Percentiles rank a stretch among this genome's conserved stretches.
phyloP scores from a whole-genome alignment of 2,329 filamentous ascomycete genomes.

The Biscogniauxia sp. region DNA sequence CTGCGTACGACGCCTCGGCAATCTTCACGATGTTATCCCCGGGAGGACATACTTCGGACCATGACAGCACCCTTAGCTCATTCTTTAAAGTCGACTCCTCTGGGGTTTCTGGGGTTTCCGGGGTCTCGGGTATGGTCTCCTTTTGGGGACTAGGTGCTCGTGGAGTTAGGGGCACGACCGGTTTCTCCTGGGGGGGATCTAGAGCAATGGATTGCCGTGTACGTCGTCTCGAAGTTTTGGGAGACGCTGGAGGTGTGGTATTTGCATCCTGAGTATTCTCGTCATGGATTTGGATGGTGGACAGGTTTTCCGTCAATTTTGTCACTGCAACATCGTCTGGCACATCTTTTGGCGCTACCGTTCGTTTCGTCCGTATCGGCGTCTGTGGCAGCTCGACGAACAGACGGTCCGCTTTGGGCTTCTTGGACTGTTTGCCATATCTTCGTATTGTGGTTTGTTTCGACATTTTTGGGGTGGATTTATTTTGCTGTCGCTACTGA shows the following conservation, averaged over 20 bases:
- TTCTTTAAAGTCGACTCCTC: slow-evolving; percentile 5
- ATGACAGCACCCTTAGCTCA: slow-evolving; percentile 46
- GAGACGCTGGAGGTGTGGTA: slow-evolving; percentile 6
- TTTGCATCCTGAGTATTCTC: slow-evolving; percentile 25
- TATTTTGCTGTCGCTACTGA: neutral
- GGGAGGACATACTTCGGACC: slow-evolving; percentile 56
- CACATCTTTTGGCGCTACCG: slow-evolving; percentile 7
- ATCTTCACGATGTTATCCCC: slow-evolving; percentile 59
- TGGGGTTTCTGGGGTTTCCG: slow-evolving; percentile 3
- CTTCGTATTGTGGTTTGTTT: slow-evolving; percentile 42
- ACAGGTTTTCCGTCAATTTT: slow-evolving; percentile 34
- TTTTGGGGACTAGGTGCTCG: slow-evolving; percentile 8
- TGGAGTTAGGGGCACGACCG: slow-evolving; percentile 13
- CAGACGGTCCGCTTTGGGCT: slow-evolving; percentile 45
- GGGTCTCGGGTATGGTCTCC: slow-evolving; percentile 6
- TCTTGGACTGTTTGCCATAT: slow-evolving; percentile 51
- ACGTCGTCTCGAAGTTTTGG: slow-evolving; percentile 17
- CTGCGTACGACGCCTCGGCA: slow-evolving; percentile 64
- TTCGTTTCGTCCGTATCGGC: slow-evolving; percentile 37
- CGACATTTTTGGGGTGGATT: slow-evolving; percentile 39
- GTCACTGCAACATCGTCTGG: slow-evolving; percentile 28
- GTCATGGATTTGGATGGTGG: slow-evolving; percentile 25
- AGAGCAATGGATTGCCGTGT: slow-evolving; percentile 18
- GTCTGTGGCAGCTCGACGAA: slow-evolving; percentile 53
- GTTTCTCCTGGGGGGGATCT: slow-evolving; percentile 12